phyloP scores from a whole-genome alignment of 129 eudicot genomes.

The Centrapalus pauciflorus region DNA sequence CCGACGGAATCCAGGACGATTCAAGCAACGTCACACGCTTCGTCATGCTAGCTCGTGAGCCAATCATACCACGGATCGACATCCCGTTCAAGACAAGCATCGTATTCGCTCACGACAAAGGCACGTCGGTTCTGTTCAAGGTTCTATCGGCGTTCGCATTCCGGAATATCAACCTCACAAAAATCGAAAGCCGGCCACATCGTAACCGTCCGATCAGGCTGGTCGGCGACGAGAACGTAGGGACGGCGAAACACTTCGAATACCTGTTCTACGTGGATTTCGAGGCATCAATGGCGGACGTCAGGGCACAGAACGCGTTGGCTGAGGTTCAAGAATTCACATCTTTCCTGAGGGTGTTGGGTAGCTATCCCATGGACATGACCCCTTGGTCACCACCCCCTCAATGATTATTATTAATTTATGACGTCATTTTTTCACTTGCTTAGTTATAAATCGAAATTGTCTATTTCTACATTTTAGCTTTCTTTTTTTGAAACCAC shows the following conservation, averaged over 20 bases:
- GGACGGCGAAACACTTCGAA: constrained; percentile 93
- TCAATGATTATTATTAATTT: constrained; percentile 26
- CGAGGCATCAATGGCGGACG: constrained; percentile 96
- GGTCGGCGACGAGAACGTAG: constrained; percentile 82
- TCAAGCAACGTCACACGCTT: constrained; percentile 86
- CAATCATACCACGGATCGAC: constrained; percentile 82
- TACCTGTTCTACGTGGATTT: constrained; percentile 90
- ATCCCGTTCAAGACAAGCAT: constrained; percentile 95
- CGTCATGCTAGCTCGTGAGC: constrained; percentile 91
- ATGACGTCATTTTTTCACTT: constrained; percentile 6
- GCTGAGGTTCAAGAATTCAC: constrained; percentile 97
- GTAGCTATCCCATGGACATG: constrained; percentile 97
- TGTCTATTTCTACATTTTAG: neutral
- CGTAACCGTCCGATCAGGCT: constrained; percentile 70
- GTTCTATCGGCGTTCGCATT: constrained; percentile 91
- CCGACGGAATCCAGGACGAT: constrained; percentile 95
- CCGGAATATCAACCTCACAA: constrained; percentile 75
- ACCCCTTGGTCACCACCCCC: constrained; percentile 82
- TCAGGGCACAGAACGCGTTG: constrained; percentile 86
- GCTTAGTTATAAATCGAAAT: neutral
- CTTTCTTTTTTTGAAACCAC: neutral
- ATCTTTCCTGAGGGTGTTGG: constrained; percentile 83
- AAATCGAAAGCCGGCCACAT: constrained; percentile 94
- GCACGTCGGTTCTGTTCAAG: constrained; percentile 78
- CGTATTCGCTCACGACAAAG: constrained; percentile 81